Evolutionary conservation across 805 yeast species (phyloP).

Genomic region (Komagataella pastoris): DNA sequence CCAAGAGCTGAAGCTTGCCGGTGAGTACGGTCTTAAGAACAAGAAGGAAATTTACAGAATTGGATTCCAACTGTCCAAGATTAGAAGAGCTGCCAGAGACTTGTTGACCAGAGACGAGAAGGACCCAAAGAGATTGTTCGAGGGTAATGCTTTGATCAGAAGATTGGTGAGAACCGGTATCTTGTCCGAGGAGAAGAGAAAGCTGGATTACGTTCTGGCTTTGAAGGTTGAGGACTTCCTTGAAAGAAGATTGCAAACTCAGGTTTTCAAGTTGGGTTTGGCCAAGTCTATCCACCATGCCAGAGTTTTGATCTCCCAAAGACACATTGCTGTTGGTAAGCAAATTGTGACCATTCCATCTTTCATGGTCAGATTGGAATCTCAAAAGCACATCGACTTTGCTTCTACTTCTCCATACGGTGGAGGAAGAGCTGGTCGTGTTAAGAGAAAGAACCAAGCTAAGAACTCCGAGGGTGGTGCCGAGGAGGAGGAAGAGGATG

Average conservation of each 20-base stretch:
- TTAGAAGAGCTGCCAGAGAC: slow-evolving; percentile 99
- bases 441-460: slow-evolving; percentile 83
- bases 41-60: slow-evolving; percentile 99
- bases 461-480: slow-evolving; percentile 54
- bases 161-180: slow-evolving; percentile 99
- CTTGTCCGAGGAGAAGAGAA: slow-evolving; percentile 97
- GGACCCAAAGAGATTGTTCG: slow-evolving; percentile 99
- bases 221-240: slow-evolving; percentile 97
- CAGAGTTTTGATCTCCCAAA: slow-evolving; percentile 95
- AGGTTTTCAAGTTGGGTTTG: slow-evolving; percentile 98
- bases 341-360: slow-evolving; percentile 98
- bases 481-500: slow-evolving; percentile 56
- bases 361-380: slow-evolving; percentile 98
- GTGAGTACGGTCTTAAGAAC: slow-evolving; percentile 99
- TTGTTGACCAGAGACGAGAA: slow-evolving; percentile 99
- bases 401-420: slow-evolving; percentile 99
- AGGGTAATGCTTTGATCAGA: slow-evolving; percentile 99
- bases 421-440: slow-evolving; percentile 99
- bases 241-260: slow-evolving; percentile 99
- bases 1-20: slow-evolving; percentile 97
- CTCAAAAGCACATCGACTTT: slow-evolving; percentile 99
- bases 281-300: slow-evolving; percentile 99
- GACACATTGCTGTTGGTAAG: slow-evolving; percentile 99
- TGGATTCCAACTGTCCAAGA: slow-evolving; percentile 97
- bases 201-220: slow-evolving; percentile 99